Evolutionary conservation across 2,329 filamentous ascomycete genomes (phyloP).

Genomic region (Aspergillus intermedius): DNA sequence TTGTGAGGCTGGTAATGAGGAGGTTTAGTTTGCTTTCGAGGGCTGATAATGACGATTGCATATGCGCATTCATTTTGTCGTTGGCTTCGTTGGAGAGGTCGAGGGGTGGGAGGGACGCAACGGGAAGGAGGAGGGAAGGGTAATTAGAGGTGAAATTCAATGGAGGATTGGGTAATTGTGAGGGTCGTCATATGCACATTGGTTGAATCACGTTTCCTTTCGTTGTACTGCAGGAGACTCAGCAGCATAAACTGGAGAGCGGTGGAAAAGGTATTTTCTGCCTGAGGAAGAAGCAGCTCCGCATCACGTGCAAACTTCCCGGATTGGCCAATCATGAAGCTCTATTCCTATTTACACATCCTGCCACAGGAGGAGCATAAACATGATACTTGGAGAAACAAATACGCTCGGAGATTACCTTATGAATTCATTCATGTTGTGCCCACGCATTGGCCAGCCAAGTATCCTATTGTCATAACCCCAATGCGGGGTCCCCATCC

Average conservation of each 20-base stretch:
- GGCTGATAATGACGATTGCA: slow-evolving; percentile 33
- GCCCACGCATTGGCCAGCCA: too few relatives aligned
- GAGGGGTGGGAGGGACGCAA: background rate
- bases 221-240: too few relatives aligned
- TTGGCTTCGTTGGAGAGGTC: background rate
- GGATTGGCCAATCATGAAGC: background rate
- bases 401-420: background rate
- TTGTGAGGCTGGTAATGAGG: slow-evolving; percentile 36
- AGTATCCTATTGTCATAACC: too few relatives aligned
- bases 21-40: slow-evolving; percentile 39
- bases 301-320: background rate
- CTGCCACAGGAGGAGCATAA: background rate
- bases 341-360: background rate
- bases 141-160: slow-evolving; percentile 2
- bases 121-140: slow-evolving; percentile 1
- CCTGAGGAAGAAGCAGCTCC: background rate
- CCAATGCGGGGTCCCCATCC: background rate
- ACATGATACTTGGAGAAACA: background rate
- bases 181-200: too few relatives aligned
- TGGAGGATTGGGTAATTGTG: background rate
- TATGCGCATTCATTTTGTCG: slow-evolving; percentile 33
- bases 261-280: background rate
- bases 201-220: too few relatives aligned
- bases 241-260: background rate
- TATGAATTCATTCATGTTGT: too few relatives aligned